Evolutionary conservation across 2,329 filamentous ascomycete species (phyloP), one percentile per base, ranked within the genome.

Genomic region (Neopestalotiopsis rosae): DNA sequence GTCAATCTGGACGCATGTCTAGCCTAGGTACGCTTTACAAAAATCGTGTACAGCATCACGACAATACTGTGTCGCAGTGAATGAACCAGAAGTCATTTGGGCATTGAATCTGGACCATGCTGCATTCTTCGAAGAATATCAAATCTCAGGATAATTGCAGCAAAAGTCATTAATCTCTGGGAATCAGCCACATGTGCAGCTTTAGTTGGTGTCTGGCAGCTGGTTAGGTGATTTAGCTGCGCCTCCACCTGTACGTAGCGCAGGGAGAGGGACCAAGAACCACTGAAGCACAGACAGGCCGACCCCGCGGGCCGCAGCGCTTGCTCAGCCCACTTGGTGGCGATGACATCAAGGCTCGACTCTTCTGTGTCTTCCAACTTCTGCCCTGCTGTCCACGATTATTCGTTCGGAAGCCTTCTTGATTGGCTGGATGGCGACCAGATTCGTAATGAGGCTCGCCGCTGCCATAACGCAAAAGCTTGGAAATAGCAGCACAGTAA

Each of bases 311-410:
- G 45, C 45, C n/a, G 30, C 59, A 34, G 59, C 61, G 7, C n/a
- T 28, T 61, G 68, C 70, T 68, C 67, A 67, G 67, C 69, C 69
- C 67, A 68, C 56, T 45, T 64, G 57, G 67, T 74, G 69, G 71
- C 71, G 65, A 74, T 75, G 74, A 75, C 73, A 74, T 75, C 74
- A 74, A 38, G 66, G 56, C 38, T 49, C 49, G 32, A 34, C 59
- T 61, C 17, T 38, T 28, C 24, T 28, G 24, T 28, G 24, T 28
- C 24, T 28, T 42, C 34, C 49, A 32, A 40, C 63, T 42, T 49
- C 10, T 57, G 40, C 34, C 28, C 71, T 72, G 72, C 70, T 56
- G 68, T 49, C 20, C 70, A 70, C 20, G 67, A 65, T 52, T 67
- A 32, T 40, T 70, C 12, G 66, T 70, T 30, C 71, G 70, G 56